Conservation (phyloP, 2,329 filamentous ascomycete genomes). For the Lasiodiplodia hormozganensis region DNA sequence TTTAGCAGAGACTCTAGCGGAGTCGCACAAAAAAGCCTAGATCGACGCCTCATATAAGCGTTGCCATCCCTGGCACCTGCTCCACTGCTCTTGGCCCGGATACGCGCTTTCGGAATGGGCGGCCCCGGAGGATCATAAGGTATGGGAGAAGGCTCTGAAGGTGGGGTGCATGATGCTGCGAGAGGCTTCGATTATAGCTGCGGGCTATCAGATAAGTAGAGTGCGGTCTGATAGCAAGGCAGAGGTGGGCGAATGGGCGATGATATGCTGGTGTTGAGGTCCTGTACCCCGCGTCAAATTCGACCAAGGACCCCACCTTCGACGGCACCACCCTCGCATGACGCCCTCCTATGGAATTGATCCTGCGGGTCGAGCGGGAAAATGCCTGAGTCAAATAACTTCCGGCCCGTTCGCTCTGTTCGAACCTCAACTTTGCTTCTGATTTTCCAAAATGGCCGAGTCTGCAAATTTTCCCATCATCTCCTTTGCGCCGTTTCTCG, state of each 20-base stretch:
- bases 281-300: conserved; percentile 16
- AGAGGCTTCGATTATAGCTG: not conserved
- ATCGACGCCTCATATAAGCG: conserved; percentile 14
- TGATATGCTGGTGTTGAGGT: conserved; percentile 5
- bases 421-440: not conserved
- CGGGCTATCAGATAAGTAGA: not conserved
- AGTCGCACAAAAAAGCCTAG: conserved; percentile 2
- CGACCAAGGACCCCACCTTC: conserved; percentile 7
- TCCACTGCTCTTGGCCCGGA: not conserved
- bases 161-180: not conserved
- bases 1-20: conserved; percentile 4
- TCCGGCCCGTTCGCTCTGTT: not conserved
- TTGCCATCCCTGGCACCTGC: conserved; percentile 8
- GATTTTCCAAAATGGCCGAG: not conserved
- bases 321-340: conserved; percentile 16
- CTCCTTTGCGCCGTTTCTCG: conserved; percentile 18
- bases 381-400: not conserved
- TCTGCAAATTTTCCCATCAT: conserved; percentile 25
- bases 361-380: not conserved
- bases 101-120: not conserved
- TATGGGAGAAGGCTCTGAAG: not conserved
- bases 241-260: conserved; percentile 1
- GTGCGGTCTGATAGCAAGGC: not conserved
- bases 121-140: not conserved
- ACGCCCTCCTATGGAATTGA: not conserved